A percentile compares a stretch with the other conserved stretches of the same genome.
phyloP scores from a whole-genome alignment of 192 early-diverging fungal species.

The Backusella psychrophila region DNA sequence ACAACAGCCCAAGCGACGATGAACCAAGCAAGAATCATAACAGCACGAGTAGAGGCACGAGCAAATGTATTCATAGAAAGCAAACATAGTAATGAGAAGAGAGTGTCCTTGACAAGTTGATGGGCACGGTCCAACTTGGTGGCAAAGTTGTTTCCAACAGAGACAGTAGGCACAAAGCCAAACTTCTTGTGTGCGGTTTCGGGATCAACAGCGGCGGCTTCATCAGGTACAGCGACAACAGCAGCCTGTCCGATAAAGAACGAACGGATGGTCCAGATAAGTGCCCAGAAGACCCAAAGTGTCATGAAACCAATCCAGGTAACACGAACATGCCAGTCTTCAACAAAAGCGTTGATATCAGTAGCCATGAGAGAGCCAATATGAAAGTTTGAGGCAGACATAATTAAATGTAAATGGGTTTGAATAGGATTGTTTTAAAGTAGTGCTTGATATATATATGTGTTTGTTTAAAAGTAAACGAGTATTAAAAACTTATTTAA shows the following conservation, averaged over 20 bases:
- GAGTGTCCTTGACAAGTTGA: constrained; percentile 24
- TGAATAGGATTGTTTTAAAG: background rate
- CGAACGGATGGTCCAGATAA: constrained; percentile 12
- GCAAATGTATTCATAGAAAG: constrained; percentile 36
- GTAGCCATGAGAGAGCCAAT: background rate
- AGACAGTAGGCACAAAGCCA: background rate
- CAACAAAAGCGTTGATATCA: background rate
- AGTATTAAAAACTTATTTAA: background rate
- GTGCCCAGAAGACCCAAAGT: constrained; percentile 30
- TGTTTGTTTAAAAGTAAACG: background rate
- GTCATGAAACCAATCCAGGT: constrained; percentile 29
- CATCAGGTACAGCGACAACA: background rate
- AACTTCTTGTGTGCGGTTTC: background rate
- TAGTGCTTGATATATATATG: background rate
- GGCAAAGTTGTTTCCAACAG: background rate
- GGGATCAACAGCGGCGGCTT: background rate
- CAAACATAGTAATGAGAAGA: constrained; percentile 29
- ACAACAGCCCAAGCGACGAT: constrained; percentile 22
- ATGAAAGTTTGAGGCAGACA: background rate
- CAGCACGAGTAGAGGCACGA: constrained; percentile 30
- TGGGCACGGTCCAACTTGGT: constrained; percentile 20
- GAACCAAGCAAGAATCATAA: constrained; percentile 38
- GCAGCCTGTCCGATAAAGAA: background rate
- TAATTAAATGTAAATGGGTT: background rate
- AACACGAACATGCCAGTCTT: constrained; percentile 21